A percentile compares a stretch with the other conserved stretches of the same genome.
These are phyloP conservation scores for Mucor indicus DNA, from an alignment of 371 early-diverging fungal genomes.

Conservation along the genomic window DNA sequence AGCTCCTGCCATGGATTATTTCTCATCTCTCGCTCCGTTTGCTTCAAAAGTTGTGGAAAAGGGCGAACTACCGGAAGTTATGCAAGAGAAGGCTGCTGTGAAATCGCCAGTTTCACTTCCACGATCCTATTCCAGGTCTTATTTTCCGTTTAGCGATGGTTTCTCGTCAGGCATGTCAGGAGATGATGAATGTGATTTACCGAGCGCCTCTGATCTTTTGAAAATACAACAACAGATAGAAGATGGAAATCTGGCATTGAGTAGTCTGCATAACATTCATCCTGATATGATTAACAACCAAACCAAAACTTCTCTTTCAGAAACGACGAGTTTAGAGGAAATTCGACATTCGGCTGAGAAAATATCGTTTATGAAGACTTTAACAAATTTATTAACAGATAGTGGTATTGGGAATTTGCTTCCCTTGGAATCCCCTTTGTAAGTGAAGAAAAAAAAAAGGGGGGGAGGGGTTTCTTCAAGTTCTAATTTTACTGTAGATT, in stretches of 20 bases:
- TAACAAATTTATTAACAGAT: conserved; percentile 76
- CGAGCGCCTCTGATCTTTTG: conserved; percentile 31
- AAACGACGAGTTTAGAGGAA: conserved; percentile 10
- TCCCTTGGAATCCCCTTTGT: conserved; percentile 76
- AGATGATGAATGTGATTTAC: conserved; percentile 15
- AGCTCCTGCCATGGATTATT: conserved; percentile 4
- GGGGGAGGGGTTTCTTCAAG: no score
- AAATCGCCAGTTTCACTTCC: not conserved
- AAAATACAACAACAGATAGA: conserved; percentile 15
- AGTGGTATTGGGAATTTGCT: conserved; percentile 55
- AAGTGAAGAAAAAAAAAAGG: conserved; percentile 18
- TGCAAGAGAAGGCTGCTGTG: not conserved
- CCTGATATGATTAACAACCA: conserved; percentile 12
- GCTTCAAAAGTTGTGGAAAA: conserved; percentile 18
- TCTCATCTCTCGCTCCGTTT: conserved; percentile 37
- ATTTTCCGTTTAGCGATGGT: conserved; percentile 20
- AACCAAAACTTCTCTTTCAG: not conserved
- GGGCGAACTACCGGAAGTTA: not conserved
- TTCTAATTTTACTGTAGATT: conserved; percentile 24
- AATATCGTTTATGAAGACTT: conserved; percentile 73
- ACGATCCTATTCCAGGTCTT: not conserved
- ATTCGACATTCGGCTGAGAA: conserved; percentile 32
- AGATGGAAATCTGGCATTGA: conserved; percentile 1
- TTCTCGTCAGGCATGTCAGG: conserved; percentile 17
- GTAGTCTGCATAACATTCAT: conserved; percentile 14